These are phyloP conservation scores for Galeopsis tetrahit DNA, from an alignment of 257 asterid genomes.

Conservation along the genomic window DNA sequence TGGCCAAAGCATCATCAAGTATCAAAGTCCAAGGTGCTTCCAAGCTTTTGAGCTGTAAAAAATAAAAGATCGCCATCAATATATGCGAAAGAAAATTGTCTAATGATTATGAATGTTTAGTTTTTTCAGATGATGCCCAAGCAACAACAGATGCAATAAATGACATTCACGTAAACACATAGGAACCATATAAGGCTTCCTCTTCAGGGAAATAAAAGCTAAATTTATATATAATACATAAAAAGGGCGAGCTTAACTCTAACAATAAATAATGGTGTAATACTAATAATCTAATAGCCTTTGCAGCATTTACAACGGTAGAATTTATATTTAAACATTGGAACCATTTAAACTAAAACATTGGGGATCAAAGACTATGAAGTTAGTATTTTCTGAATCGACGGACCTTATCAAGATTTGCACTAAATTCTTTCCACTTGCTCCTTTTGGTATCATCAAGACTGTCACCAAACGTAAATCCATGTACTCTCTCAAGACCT, in stretches of 20 bases:
- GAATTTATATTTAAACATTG: not conserved
- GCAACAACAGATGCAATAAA: not conserved
- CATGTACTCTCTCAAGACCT: constrained; percentile 87
- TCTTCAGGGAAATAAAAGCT: not conserved
- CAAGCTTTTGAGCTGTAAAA: constrained; percentile 69
- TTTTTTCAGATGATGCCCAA: not conserved
- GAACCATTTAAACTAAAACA: constrained; percentile 1
- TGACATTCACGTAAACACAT: not conserved
- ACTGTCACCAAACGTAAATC: constrained; percentile 92
- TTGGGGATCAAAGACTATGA: not conserved
- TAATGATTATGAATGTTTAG: not conserved
- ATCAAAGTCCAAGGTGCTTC: constrained; percentile 88
- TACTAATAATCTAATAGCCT: not conserved
- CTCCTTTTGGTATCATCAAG: constrained; percentile 59
- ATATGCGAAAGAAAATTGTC: not conserved
- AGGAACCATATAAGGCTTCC: not conserved
- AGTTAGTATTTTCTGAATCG: not conserved
- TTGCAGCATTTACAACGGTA: not conserved
- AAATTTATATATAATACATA: not conserved
- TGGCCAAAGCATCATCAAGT: constrained; percentile 85
- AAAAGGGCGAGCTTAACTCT: not conserved
- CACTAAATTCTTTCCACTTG: constrained; percentile 83
- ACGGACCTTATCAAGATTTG: constrained; percentile 72
- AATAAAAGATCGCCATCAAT: not conserved
- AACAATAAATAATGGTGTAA: not conserved